Percentiles rank a stretch among this genome's conserved stretches.
Evolutionary conservation across 768 basidiomycete species (phyloP).

Genomic region (Trametes cingulata): DNA sequence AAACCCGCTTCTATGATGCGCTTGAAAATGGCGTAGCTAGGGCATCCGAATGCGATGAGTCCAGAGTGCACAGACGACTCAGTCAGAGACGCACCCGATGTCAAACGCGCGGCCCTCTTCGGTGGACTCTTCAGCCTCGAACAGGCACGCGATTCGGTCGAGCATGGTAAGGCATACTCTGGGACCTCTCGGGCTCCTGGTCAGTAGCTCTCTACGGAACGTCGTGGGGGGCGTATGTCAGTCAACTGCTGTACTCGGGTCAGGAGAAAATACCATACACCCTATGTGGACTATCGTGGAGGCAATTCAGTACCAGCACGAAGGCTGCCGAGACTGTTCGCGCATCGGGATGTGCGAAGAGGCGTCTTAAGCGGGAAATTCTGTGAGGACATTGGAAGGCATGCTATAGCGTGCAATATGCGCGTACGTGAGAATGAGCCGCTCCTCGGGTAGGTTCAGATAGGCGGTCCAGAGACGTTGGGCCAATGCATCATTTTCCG

Average conservation of each 20-base stretch:
- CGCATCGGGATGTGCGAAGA: constrained; percentile 63
- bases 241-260: constrained; percentile 6
- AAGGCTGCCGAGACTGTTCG: constrained; percentile 61
- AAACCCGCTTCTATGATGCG: constrained; percentile 61
- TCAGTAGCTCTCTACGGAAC: constrained; percentile 50
- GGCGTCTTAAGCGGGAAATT: constrained; percentile 34
- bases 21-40: constrained; percentile 66
- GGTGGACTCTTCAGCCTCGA: constrained; percentile 65
- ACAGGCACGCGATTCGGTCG: constrained; percentile 69
- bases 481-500: constrained; percentile 62
- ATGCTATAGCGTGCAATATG: constrained; percentile 8
- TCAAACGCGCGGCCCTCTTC: constrained; percentile 73
- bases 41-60: constrained; percentile 6
- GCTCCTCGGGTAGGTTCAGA: constrained; percentile 68
- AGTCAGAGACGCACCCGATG: constrained; percentile 54
- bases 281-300: constrained; percentile 55
- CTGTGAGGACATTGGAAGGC: neutral
- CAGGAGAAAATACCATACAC: constrained; percentile 45
- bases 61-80: neutral
- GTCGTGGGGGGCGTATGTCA: neutral
- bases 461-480: constrained; percentile 64
- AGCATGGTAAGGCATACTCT: constrained; percentile 69
- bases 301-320: constrained; percentile 72
- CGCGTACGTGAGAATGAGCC: constrained; percentile 72
- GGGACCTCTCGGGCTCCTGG: constrained; percentile 53